These are phyloP conservation scores for Batkoa obscura DNA, from an alignment of 371 early-diverging fungal species.

Conservation along the genomic window DNA sequence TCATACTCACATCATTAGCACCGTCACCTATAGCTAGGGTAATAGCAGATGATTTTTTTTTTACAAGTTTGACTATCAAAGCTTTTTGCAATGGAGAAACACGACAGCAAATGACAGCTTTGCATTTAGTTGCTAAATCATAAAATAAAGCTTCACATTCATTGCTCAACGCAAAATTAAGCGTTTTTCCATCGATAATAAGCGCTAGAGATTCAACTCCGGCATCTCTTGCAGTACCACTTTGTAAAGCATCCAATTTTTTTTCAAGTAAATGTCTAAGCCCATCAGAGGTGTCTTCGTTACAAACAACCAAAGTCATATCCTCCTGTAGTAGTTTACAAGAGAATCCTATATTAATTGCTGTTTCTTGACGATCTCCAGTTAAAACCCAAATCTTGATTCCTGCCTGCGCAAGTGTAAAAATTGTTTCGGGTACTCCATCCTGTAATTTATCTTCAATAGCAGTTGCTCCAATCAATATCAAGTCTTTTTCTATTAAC, in stretches of 20 bases:
- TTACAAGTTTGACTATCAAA: slow-evolving; percentile 75
- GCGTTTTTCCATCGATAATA: slow-evolving; percentile 46
- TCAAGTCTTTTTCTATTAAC: slow-evolving; percentile 79
- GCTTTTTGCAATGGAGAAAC: slow-evolving; percentile 91
- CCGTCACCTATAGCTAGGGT: slow-evolving; percentile 92
- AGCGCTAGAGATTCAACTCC: slow-evolving; percentile 45
- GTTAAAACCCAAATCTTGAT: slow-evolving; percentile 94
- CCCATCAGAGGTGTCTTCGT: slow-evolving; percentile 56
- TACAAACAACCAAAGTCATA: slow-evolving; percentile 65
- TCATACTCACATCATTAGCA: slow-evolving; percentile 97
- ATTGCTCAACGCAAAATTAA: slow-evolving; percentile 48
- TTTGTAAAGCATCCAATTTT: slow-evolving; percentile 45
- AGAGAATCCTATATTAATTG: slow-evolving; percentile 81
- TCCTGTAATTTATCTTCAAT: slow-evolving; percentile 98
- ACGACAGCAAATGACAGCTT: slow-evolving; percentile 81
- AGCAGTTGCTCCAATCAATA: slow-evolving; percentile 89
- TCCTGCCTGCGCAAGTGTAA: slow-evolving; percentile 85
- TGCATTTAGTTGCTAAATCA: slow-evolving; percentile 57
- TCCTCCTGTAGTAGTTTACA: slow-evolving; percentile 75
- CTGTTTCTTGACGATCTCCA: slow-evolving; percentile 86
- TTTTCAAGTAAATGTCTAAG: slow-evolving; percentile 56
- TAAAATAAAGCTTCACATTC: slow-evolving; percentile 46
- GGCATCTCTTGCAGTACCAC: slow-evolving; percentile 26
- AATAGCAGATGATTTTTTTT: slow-evolving; percentile 49
- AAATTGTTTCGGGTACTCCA: slow-evolving; percentile 92